phyloP scores from a whole-genome alignment of 495 filamentous ascomycete species.

The Neurospora sp. region DNA sequence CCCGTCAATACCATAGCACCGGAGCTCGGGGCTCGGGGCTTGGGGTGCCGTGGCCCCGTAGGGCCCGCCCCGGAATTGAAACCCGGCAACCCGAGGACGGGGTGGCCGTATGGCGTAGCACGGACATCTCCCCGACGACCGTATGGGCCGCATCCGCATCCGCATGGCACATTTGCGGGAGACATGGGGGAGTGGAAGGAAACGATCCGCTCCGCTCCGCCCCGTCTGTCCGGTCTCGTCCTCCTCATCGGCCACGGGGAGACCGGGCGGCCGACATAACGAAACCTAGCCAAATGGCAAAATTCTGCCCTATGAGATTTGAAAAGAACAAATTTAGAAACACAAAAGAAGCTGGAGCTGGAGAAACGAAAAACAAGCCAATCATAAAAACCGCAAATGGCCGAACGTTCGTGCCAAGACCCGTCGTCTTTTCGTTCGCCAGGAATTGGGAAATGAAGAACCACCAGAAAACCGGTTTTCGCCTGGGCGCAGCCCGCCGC shows the following conservation, averaged over 20 bases:
- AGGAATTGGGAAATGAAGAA: background rate
- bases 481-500: background rate
- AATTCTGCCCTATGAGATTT: background rate
- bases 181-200: background rate
- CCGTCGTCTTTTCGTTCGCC: background rate
- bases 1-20: background rate
- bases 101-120: background rate
- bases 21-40: background rate
- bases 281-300: background rate
- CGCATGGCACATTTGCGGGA: background rate
- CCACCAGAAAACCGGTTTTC: background rate
- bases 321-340: background rate
- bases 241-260: background rate
- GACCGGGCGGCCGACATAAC: background rate
- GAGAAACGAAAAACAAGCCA: background rate
- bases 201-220: background rate
- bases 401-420: background rate
- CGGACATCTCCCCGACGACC: background rate
- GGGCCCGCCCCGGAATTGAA: background rate
- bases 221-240: background rate
- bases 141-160: background rate
- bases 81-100: background rate
- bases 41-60: background rate
- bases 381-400: background rate
- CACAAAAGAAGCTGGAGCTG: background rate